Evolutionary conservation across 2,329 filamentous ascomycete species (phyloP).

Genomic region (Botryotinia convoluta): DNA sequence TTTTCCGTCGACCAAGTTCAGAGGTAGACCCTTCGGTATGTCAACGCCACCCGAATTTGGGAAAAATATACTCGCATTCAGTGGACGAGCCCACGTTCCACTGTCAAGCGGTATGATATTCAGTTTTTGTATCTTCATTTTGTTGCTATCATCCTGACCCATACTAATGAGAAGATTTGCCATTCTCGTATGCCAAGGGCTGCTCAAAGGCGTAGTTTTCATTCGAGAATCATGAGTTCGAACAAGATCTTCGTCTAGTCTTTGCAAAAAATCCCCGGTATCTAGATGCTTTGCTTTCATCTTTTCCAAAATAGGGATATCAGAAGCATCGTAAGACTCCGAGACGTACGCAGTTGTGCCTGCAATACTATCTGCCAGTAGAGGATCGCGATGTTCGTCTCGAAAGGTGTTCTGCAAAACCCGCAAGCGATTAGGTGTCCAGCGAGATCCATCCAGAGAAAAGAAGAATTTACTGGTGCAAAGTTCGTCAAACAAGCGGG

Average conservation of each 20-base stretch:
- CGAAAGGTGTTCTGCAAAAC: background rate
- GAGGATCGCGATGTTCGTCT: background rate
- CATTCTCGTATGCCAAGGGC: background rate
- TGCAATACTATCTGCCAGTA: rapidly evolving
- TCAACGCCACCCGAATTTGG: background rate
- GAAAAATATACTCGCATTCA: background rate
- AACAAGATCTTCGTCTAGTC: background rate
- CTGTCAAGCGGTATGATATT: background rate
- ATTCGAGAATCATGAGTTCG: background rate
- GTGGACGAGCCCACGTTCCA: background rate
- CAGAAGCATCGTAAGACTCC: background rate
- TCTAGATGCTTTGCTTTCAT: background rate
- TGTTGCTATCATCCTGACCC: background rate
- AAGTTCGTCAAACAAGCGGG: background rate
- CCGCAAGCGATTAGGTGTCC: background rate
- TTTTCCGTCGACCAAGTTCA: background rate
- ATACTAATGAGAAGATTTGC: background rate
- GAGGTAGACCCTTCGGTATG: background rate
- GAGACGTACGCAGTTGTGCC: background rate
- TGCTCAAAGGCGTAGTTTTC: background rate
- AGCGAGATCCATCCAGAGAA: background rate
- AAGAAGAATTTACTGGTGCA: background rate
- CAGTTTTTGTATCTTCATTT: background rate
- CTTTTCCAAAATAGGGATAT: background rate
- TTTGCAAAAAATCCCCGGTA: background rate